These are phyloP conservation scores for Lepidopterella palustris DNA, from an alignment of 495 filamentous ascomycete species.

Conservation along the genomic window DNA sequence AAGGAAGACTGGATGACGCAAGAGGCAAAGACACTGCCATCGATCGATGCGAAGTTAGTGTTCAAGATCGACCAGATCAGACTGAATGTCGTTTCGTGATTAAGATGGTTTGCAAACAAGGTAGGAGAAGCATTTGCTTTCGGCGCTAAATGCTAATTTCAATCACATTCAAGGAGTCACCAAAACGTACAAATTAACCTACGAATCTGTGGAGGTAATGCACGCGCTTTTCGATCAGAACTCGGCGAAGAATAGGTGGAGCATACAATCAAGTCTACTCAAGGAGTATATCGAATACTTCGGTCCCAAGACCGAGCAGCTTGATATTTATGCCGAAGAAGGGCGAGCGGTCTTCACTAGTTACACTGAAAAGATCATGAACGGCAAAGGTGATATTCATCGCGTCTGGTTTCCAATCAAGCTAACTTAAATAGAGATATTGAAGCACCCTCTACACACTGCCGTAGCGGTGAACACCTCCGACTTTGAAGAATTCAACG, in stretches of 20 bases:
- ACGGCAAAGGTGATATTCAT: conserved; percentile 60
- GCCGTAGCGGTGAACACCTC: conserved; percentile 77
- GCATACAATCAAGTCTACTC: conserved; percentile 64
- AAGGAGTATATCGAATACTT: conserved; percentile 89
- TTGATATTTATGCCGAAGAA: conserved; percentile 76
- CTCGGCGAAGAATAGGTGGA: conserved; percentile 68
- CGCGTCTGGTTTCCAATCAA: neutral
- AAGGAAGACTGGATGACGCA: conserved; percentile 51
- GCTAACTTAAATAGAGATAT: conserved; percentile 52
- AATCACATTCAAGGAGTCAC: conserved; percentile 59
- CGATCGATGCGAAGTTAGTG: conserved; percentile 77
- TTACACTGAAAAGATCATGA: conserved; percentile 84
- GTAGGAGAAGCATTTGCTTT: conserved; percentile 38
- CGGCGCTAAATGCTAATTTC: neutral
- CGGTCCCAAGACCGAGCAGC: conserved; percentile 78
- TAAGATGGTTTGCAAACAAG: conserved; percentile 79
- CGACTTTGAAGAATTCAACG: conserved; percentile 78
- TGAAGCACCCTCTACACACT: conserved; percentile 91
- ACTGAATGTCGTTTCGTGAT: conserved; percentile 74
- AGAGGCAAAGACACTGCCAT: conserved; percentile 71
- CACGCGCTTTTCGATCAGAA: conserved; percentile 80
- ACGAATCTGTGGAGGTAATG: conserved; percentile 72
- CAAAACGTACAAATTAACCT: conserved; percentile 86
- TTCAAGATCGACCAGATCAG: conserved; percentile 66
- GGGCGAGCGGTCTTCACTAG: conserved; percentile 76